Conservation (phyloP, 1,284 basidiomycete genomes). For the Cryptococcus sp. region DNA sequence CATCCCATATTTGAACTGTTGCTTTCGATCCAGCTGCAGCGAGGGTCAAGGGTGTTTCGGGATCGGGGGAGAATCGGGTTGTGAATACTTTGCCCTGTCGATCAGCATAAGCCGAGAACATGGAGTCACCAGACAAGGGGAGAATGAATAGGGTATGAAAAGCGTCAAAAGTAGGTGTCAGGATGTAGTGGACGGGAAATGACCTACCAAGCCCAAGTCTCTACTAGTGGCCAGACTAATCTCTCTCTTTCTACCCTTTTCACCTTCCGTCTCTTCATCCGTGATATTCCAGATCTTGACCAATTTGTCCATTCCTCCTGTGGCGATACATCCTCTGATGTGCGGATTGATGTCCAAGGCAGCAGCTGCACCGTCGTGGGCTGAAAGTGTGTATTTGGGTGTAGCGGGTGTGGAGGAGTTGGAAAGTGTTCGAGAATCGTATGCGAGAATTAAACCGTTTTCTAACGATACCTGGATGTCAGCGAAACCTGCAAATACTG, state of each 20-base stretch:
- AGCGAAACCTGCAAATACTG: not conserved
- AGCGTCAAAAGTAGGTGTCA: not conserved
- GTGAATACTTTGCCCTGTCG: conserved; percentile 91
- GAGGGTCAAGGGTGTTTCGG: conserved; percentile 75
- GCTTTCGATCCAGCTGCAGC: conserved; percentile 92
- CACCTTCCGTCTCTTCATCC: conserved; percentile 58
- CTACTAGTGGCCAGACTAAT: conserved; percentile 84
- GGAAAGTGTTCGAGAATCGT: conserved; percentile 79
- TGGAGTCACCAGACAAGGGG: too few species aligned
- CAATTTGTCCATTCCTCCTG: conserved; percentile 87
- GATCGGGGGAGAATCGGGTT: conserved; percentile 80
- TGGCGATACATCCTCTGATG: conserved; percentile 84
- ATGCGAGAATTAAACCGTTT: conserved; percentile 86
- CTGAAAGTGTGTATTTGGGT: conserved; percentile 78
- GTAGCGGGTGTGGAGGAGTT: conserved; percentile 46
- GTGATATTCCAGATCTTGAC: conserved; percentile 93
- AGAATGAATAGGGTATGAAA: not conserved
- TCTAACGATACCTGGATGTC: conserved; percentile 73
- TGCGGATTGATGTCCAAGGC: conserved; percentile 88
- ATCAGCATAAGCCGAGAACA: not conserved
- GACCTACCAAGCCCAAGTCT: conserved; percentile 80
- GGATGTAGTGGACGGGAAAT: not conserved
- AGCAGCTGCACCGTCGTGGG: conserved; percentile 92
- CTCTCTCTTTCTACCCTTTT: conserved; percentile 57
- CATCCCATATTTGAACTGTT: conserved; percentile 91